phyloP scores from a whole-genome alignment of 768 basidiomycete genomes.

The Fomitopsis pulvina region DNA sequence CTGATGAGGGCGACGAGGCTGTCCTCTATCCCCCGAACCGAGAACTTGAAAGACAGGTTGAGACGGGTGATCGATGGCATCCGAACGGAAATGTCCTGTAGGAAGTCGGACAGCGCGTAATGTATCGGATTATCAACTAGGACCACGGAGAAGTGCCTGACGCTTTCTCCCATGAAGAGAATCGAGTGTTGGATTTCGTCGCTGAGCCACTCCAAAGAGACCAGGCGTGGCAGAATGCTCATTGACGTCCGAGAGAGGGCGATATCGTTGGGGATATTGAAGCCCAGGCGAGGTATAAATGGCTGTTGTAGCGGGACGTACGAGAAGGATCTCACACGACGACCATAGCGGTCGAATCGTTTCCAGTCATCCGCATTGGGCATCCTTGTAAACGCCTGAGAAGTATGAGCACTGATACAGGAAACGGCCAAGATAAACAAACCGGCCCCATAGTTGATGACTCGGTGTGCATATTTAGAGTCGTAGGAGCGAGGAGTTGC shows the following conservation, averaged over 20 bases:
- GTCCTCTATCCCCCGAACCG: conserved; percentile 35
- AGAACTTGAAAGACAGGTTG: conserved; percentile 36
- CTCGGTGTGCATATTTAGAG: conserved; percentile 4
- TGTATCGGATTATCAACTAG: conserved; percentile 26
- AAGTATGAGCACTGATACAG: neutral
- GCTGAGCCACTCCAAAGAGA: conserved; percentile 42
- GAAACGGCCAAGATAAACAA: neutral
- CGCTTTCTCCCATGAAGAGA: conserved; percentile 51
- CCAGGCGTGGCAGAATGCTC: conserved; percentile 49
- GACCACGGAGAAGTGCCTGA: conserved; percentile 33
- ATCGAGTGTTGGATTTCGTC: conserved; percentile 32
- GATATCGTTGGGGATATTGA: conserved; percentile 44
- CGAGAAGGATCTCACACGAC: conserved; percentile 18
- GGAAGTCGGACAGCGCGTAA: conserved; percentile 23
- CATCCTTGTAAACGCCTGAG: conserved; percentile 18
- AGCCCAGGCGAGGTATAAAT: conserved; percentile 3
- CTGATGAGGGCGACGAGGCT: conserved; percentile 34
- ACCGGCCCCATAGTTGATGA: neutral
- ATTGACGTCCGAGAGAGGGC: conserved; percentile 48
- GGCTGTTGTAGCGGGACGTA: neutral
- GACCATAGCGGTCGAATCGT: conserved; percentile 46
- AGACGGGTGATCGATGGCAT: conserved; percentile 45
- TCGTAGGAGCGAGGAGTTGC: conserved; percentile 40
- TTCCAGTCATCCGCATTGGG: conserved; percentile 50
- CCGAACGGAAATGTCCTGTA: conserved; percentile 36